Evolutionary conservation across 2,329 filamentous ascomycete species (phyloP).

Genomic region (Arthrobotrys conoides): DNA sequence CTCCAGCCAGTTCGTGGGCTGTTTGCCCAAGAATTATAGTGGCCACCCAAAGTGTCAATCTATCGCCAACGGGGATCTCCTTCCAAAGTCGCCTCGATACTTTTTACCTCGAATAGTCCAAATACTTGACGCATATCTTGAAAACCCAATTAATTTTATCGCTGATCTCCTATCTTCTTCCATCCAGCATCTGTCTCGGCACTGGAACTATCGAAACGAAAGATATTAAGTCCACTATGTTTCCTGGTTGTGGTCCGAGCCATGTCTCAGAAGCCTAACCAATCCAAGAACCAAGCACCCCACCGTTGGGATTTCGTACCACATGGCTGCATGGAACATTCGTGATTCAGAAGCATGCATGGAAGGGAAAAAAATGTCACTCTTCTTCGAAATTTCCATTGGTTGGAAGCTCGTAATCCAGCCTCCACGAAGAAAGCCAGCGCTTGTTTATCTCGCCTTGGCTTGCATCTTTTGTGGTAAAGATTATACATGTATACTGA

Average conservation of each 20-base stretch:
- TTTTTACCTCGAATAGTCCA: not conserved
- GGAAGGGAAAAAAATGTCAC: slow-evolving; percentile 17
- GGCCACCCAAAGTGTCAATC: not conserved
- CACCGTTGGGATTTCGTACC: slow-evolving; percentile 22
- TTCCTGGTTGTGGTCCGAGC: slow-evolving; percentile 22
- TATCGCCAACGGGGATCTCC: too few species aligned
- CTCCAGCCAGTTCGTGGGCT: not conserved
- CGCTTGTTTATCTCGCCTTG: slow-evolving; percentile 6
- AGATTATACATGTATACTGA: not conserved
- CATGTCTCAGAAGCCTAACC: slow-evolving; percentile 58
- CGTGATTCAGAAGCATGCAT: slow-evolving; percentile 11
- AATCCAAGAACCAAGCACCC: slow-evolving; percentile 30
- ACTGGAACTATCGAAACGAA: slow-evolving; percentile 15
- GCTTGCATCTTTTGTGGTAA: not conserved
- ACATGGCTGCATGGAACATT: slow-evolving; percentile 13
- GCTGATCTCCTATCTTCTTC: slow-evolving; percentile 13
- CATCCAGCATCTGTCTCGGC: not conserved
- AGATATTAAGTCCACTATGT: slow-evolving; percentile 2
- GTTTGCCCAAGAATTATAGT: not conserved
- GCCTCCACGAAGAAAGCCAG: slow-evolving; percentile 8
- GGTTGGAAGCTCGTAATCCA: slow-evolving; percentile 7
- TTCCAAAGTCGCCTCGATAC: not conserved
- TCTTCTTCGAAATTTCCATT: not conserved
- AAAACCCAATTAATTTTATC: not conserved
- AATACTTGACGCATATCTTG: not conserved